These are phyloP conservation scores for Prunus armeniaca DNA, from an alignment of 306 rosid species.

Conservation along the genomic window DNA sequence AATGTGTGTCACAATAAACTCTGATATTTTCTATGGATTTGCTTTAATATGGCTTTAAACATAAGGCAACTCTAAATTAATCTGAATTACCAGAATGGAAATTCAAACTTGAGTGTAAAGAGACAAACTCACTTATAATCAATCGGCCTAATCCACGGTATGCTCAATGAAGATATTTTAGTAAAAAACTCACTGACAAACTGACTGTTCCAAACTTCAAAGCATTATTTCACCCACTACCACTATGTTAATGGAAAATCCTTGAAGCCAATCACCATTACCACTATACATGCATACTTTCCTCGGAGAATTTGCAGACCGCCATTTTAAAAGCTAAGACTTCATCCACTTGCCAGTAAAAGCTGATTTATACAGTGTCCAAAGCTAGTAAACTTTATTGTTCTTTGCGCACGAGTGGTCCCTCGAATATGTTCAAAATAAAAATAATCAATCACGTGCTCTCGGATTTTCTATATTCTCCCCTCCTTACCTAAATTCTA, in stretches of 20 bases:
- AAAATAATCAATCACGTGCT: slow-evolving; percentile 24
- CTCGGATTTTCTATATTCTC: neutral
- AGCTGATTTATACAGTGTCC: neutral
- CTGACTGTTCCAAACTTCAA: slow-evolving; percentile 6
- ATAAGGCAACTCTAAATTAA: too few species aligned
- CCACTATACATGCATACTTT: neutral
- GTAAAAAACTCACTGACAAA: neutral
- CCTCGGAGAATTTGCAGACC: slow-evolving; percentile 12
- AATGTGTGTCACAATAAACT: neutral
- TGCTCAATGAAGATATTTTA: neutral
- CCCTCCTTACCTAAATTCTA: slow-evolving; percentile 1
- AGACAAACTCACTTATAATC: too few species aligned
- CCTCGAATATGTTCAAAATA: slow-evolving; percentile 13
- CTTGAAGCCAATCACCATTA: neutral
- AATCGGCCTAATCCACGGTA: too few species aligned
- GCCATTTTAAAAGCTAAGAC: neutral
- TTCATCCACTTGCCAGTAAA: slow-evolving; percentile 12
- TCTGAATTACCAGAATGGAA: too few species aligned
- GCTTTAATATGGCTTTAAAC: too few species aligned
- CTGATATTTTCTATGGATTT: neutral
- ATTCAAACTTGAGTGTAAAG: too few species aligned
- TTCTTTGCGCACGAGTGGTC: slow-evolving; percentile 32
- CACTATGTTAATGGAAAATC: neutral
- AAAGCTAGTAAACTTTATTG: slow-evolving; percentile 17
- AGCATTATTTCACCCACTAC: neutral